Conservation (phyloP, 1,284 basidiomycete genomes). For the Bondarzewia mesenterica region DNA sequence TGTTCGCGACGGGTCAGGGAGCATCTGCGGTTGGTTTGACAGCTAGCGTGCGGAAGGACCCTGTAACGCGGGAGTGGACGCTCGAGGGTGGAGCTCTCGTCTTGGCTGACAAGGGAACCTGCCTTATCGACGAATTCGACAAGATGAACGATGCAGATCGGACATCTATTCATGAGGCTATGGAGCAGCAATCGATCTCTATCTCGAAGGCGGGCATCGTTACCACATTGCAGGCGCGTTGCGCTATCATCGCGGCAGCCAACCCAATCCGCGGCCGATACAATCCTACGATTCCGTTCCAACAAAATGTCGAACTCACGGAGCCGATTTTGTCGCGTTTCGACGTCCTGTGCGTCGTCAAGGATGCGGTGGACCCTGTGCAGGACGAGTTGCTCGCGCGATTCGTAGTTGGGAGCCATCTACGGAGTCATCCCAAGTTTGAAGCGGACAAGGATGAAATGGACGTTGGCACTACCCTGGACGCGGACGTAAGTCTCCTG, state of each 20-base stretch:
- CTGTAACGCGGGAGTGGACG: conserved; percentile 97
- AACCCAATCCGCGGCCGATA: conserved; percentile 96
- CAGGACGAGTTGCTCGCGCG: conserved; percentile 94
- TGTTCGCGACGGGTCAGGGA: conserved; percentile 98
- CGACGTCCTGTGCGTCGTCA: conserved; percentile 96
- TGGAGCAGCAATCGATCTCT: conserved; percentile 99
- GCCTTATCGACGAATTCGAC: conserved; percentile 99
- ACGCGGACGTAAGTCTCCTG: conserved; percentile 71
- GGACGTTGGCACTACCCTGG: conserved; percentile 81
- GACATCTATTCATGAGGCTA: conserved; percentile 98
- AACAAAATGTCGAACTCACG: conserved; percentile 97
- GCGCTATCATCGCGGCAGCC: conserved; percentile 95
- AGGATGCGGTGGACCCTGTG: conserved; percentile 94
- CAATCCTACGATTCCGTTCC: conserved; percentile 96
- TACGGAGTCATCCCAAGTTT: conserved; percentile 92
- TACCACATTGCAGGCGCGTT: conserved; percentile 93
- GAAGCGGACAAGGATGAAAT: conserved; percentile 81
- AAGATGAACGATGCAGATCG: conserved; percentile 99
- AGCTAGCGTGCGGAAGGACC: conserved; percentile 95
- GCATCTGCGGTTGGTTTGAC: conserved; percentile 98
- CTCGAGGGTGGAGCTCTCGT: conserved; percentile 97
- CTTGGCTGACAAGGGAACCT: conserved; percentile 97
- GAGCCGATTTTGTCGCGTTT: conserved; percentile 99
- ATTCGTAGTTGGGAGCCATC: conserved; percentile 95
- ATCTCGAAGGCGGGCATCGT: conserved; percentile 99